These are phyloP conservation scores for Monilinia vaccinii-corymbosi DNA, from an alignment of 2,329 filamentous ascomycete genomes.

Conservation along the genomic window DNA sequence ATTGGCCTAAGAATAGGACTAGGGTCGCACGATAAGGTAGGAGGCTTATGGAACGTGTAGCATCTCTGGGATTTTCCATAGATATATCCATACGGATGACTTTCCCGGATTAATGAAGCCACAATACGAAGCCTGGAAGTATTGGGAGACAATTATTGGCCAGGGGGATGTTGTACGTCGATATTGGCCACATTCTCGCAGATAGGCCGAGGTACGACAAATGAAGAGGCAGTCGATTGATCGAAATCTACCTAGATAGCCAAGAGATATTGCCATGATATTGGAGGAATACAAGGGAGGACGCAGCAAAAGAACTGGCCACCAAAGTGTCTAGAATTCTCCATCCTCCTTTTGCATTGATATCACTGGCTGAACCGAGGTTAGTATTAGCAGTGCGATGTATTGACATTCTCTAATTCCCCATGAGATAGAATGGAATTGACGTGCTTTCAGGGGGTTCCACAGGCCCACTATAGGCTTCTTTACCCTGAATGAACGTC, in stretches of 20 bases:
- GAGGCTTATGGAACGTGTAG: not conserved
- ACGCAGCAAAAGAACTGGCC: not conserved
- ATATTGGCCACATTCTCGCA: not conserved
- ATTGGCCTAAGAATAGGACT: constrained; percentile 9
- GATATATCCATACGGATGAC: not conserved
- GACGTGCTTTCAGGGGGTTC: not conserved
- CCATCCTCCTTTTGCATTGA: not conserved
- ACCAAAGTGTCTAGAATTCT: not conserved
- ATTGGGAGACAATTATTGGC: not conserved
- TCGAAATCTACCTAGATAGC: not conserved
- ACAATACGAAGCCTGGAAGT: not conserved
- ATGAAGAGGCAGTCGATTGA: not conserved
- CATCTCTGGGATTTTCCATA: not conserved
- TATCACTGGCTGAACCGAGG: not conserved
- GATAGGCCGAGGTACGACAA: not conserved
- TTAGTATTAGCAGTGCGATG: not conserved
- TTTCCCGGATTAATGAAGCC: not conserved
- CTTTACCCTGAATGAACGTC: not conserved
- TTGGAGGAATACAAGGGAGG: not conserved
- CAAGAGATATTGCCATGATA: not conserved
- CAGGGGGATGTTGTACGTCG: not conserved
- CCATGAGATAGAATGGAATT: not conserved
- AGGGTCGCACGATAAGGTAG: not conserved
- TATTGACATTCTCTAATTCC: not conserved
- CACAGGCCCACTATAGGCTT: not conserved